A percentile compares a stretch with the other conserved stretches of the same genome.
Evolutionary conservation across 805 yeast genomes (phyloP).

Genomic region (Starmerella lactis-condensi): DNA sequence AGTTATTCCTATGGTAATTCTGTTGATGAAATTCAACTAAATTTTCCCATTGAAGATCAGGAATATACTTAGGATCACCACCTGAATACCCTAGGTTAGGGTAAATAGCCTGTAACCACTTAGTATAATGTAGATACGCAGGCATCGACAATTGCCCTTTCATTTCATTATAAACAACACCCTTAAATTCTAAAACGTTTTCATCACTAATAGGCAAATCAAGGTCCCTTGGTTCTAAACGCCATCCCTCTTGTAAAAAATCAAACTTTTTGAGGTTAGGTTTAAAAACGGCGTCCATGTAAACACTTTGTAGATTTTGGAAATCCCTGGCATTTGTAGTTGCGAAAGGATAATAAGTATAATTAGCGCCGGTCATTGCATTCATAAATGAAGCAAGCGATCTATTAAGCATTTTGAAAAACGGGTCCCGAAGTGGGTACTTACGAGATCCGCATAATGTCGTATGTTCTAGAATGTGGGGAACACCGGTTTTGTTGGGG

Average conservation of each 20-base stretch:
- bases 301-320: conserved; percentile 67
- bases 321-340: conserved; percentile 76
- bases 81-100: conserved; percentile 80
- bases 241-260: conserved; percentile 94
- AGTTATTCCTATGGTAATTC: conserved; percentile 80
- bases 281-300: conserved; percentile 67
- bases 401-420: conserved; percentile 88
- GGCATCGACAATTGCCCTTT: conserved; percentile 90
- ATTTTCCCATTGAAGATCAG: conserved; percentile 55
- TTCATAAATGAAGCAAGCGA: conserved; percentile 95
- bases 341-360: conserved; percentile 88
- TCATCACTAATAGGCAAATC: conserved; percentile 19
- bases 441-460: conserved; percentile 84
- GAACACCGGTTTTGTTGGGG: conserved; percentile 86
- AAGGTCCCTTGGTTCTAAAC: conserved; percentile 62
- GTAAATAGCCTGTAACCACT: conserved; percentile 65
- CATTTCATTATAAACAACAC: conserved; percentile 97
- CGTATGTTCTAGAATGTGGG: conserved; percentile 91
- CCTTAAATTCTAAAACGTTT: conserved; percentile 54
- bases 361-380: conserved; percentile 96
- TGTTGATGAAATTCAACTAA: conserved; percentile 54
- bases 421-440: conserved; percentile 91
- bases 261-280: conserved; percentile 66
- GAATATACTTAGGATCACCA: conserved; percentile 75
- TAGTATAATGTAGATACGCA: conserved; percentile 66